Evolutionary conservation across 352 stramenopile genomes (phyloP), one percentile per base, ranked within the genome.

Genomic region (Phytophthora hibernalis): DNA sequence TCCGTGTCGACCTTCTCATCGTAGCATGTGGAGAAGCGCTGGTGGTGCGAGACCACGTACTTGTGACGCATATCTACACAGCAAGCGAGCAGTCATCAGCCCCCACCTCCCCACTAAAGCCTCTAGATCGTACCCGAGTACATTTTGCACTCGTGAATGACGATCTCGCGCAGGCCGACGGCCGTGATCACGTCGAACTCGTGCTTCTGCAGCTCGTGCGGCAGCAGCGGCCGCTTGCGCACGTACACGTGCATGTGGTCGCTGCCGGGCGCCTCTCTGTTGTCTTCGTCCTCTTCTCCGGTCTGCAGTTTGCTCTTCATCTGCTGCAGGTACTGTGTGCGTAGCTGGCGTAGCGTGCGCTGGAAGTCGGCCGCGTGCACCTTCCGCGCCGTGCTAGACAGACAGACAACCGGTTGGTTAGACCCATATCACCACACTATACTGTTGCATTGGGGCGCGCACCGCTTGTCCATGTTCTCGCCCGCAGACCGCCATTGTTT

Each of bases 121-220:
- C 24, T 54, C 24, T 28, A n/a, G n/a, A n/a, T 42, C 68, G 5
- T 72, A 88, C 79, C 72, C 9, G 82, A 72, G 70, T 97, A 92
- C 90, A 97, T 97, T 45, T 92, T 85, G 72, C 87, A 95, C 69
- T 97, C 90, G 69, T 97, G 87, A 53, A 97, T 85, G 38, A 95
- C 80, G 62, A 94, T 88, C 47, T 90, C 74, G 28, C 66, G 74
- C 52, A 68, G 47, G 0, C 74, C 82, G 30, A 84, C 74, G 18
- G 86, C 88, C 38, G 81, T 86, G 58, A 97, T 91, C 49, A 97
- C 82, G 64, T 96, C 88, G 54, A 93, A 98, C 65, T 97, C 92
- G 61, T 90, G 84, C 66, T 92, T 89, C 48, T 77, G 76, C 31
- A 87, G 48, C 69, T 98, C 92, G 68, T 97, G 91, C 16, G 82